phyloP scores from a whole-genome alignment of 352 stramenopile species.

The Phytophthora ohioensis region DNA sequence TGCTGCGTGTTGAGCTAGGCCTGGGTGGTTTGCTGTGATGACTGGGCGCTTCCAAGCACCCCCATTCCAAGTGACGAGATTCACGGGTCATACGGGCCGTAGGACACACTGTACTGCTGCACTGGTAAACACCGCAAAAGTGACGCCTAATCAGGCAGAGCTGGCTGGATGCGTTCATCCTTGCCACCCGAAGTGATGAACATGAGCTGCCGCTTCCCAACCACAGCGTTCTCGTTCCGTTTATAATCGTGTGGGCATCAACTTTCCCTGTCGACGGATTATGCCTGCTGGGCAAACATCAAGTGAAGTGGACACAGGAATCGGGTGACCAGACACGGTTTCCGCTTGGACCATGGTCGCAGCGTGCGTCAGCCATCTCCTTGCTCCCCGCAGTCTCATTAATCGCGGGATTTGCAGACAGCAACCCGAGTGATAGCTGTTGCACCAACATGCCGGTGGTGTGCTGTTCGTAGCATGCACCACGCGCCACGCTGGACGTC shows the following conservation, averaged over 20 bases:
- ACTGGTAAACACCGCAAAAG: background rate
- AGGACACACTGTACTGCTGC: slow-evolving; percentile 1
- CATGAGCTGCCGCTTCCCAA: slow-evolving; percentile 4
- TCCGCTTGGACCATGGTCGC: too few species aligned
- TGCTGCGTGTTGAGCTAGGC: background rate
- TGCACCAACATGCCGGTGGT: slow-evolving; percentile 14
- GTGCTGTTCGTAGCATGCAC: slow-evolving; percentile 19
- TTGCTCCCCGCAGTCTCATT: background rate
- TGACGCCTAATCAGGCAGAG: background rate
- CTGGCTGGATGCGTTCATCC: slow-evolving; percentile 9
- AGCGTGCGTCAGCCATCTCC: background rate
- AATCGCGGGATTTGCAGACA: slow-evolving; percentile 2
- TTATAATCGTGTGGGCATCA: slow-evolving; percentile 3
- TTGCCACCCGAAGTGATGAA: slow-evolving; percentile 13
- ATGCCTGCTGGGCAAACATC: background rate
- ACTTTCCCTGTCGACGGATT: background rate
- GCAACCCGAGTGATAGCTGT: slow-evolving; percentile 17
- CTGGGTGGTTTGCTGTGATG: background rate
- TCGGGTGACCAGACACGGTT: background rate
- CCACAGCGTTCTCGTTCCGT: slow-evolving; percentile 6
- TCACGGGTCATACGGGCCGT: background rate
- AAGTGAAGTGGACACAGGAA: slow-evolving; percentile 5
- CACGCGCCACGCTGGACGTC: slow-evolving; percentile 1
- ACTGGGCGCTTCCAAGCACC: background rate
- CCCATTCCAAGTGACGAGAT: too few species aligned